phyloP scores from a whole-genome alignment of 164 flowering plant genomes.

The Stephania yunnanensis region DNA sequence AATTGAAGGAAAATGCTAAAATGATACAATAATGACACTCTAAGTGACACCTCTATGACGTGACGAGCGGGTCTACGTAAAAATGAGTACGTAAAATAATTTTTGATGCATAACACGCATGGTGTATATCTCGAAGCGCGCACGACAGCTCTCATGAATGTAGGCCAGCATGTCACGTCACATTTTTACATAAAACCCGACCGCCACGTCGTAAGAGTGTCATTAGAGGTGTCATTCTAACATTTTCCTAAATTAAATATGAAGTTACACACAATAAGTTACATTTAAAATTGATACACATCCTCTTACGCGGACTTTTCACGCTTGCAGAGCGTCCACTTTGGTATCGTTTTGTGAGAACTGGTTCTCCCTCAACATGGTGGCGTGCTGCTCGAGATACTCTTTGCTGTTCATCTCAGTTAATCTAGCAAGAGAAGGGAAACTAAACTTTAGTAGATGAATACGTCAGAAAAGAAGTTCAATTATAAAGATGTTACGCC shows the following conservation, averaged over 20 bases:
- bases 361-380: constrained; percentile 31
- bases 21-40: too few species aligned
- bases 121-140: too few species aligned
- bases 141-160: too few species aligned
- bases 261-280: background rate
- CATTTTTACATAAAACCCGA: too few species aligned
- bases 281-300: background rate
- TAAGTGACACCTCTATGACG: too few species aligned
- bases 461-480: background rate
- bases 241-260: background rate
- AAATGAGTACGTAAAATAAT: too few species aligned
- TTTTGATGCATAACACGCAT: too few species aligned
- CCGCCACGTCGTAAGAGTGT: too few species aligned
- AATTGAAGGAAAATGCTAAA: background rate
- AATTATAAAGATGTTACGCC: background rate
- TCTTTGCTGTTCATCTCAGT: constrained; percentile 94
- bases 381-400: constrained; percentile 72
- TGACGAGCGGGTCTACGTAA: too few species aligned
- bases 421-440: constrained; percentile 44
- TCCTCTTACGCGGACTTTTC: background rate
- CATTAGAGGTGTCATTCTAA: background rate
- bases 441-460: background rate
- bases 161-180: too few species aligned
- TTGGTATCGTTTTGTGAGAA: background rate
- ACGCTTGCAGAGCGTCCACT: constrained; percentile 7